Evolutionary conservation across 257 asterid genomes (phyloP).

Genomic region (Gynochthodes officinalis): DNA sequence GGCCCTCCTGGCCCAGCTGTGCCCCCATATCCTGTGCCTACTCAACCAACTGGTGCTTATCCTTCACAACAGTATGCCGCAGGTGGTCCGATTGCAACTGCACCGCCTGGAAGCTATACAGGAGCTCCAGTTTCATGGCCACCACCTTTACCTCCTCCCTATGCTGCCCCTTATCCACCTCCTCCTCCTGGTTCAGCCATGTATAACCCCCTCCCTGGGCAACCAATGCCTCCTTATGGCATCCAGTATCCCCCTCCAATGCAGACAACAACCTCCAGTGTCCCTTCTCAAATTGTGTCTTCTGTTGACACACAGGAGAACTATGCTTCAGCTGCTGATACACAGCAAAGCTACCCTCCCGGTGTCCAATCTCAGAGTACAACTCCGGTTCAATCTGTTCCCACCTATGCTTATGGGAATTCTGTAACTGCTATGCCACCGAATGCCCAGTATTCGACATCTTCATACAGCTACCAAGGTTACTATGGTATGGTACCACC

Average conservation of each 20-base stretch:
- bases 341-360: constrained; percentile 73
- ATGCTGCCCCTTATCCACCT: constrained; percentile 71
- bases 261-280: constrained; percentile 60
- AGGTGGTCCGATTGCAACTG: constrained; percentile 81
- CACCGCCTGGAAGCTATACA: constrained; percentile 53
- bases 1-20: constrained; percentile 73
- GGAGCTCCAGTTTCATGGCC: constrained; percentile 55
- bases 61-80: constrained; percentile 78
- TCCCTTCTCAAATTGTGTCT: constrained; percentile 38
- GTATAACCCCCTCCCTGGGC: constrained; percentile 61
- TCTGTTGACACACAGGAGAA: constrained; percentile 58
- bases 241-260: constrained; percentile 65
- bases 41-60: constrained; percentile 58
- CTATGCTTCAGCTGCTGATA: constrained; percentile 58
- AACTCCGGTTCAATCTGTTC: constrained; percentile 50
- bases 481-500: constrained; percentile 57
- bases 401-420: constrained; percentile 55
- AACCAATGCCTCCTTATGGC: constrained; percentile 52
- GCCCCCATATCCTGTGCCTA: constrained; percentile 59
- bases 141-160: constrained; percentile 68
- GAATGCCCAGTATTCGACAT: constrained; percentile 52
- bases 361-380: constrained; percentile 65
- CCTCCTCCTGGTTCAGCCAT: constrained; percentile 81
- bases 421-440: constrained; percentile 55
- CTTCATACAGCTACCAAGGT: constrained; percentile 62